phyloP scores from a whole-genome alignment of 176 grass and related monocot genomes.

The Triticum turgidum region DNA sequence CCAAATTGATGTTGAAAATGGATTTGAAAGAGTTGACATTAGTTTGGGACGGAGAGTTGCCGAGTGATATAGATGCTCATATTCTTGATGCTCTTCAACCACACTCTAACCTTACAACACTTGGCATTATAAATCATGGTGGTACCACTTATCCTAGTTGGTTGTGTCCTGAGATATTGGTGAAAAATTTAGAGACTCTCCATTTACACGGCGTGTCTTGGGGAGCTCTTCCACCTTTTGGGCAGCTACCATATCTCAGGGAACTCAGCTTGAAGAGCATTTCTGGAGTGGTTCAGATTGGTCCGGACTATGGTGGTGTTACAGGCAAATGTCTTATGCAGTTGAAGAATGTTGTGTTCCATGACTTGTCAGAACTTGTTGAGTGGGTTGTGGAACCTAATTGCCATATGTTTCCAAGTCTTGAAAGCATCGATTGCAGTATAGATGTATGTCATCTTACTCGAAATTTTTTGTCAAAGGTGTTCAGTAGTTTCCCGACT shows the following conservation, averaged over 20 bases:
- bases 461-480: not conserved
- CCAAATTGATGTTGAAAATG: not conserved
- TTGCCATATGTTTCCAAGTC: not conserved
- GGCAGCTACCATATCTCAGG: not conserved
- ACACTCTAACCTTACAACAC: not conserved
- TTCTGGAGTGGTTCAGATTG: not conserved
- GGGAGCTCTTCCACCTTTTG: not conserved
- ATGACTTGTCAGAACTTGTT: not conserved
- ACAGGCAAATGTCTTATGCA: not conserved
- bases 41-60: not conserved
- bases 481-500: not conserved
- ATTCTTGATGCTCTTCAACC: not conserved
- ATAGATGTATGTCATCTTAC: not conserved
- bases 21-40: not conserved
- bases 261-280: not conserved
- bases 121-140: not conserved
- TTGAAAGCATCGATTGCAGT: not conserved
- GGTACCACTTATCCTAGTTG: not conserved
- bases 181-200: not conserved
- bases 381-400: not conserved
- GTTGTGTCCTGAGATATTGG: not conserved
- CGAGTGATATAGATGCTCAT: not conserved
- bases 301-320: not conserved
- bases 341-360: not conserved
- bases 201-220: not conserved